Evolutionary conservation across 177 flowering plant species (phyloP).

Genomic region (Vitis hybrid): DNA sequence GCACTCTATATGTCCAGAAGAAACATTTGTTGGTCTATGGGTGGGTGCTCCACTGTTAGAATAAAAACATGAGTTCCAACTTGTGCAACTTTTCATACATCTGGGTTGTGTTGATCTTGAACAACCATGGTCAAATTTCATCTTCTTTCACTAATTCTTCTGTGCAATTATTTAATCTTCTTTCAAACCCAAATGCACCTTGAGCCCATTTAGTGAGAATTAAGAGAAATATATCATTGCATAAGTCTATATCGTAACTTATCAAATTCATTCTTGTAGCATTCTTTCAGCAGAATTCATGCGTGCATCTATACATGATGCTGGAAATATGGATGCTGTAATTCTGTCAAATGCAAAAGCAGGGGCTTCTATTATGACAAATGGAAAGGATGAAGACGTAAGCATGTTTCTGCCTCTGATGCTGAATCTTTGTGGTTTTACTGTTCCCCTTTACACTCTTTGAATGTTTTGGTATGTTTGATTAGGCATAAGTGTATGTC

Average conservation of each 20-base stretch:
- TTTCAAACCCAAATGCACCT: neutral
- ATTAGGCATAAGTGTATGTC: neutral
- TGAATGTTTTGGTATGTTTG: neutral
- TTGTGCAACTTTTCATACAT: too few relatives aligned
- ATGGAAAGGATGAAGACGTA: conserved; percentile 72
- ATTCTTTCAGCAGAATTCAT: conserved; percentile 98
- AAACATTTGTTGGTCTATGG: too few relatives aligned
- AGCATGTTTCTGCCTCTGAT: conserved; percentile 18
- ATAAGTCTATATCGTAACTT: conserved; percentile 30
- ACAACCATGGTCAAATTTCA: too few relatives aligned
- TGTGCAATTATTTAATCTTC: too few relatives aligned
- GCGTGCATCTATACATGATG: conserved; percentile 77
- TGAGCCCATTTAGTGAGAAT: neutral
- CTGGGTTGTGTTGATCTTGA: too few relatives aligned
- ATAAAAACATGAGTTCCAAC: too few relatives aligned
- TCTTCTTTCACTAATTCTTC: too few relatives aligned
- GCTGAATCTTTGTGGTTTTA: neutral
- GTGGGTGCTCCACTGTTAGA: too few relatives aligned
- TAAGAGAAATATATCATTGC: neutral
- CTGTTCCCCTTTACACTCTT: neutral
- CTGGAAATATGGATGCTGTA: conserved; percentile 50
- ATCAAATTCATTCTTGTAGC: conserved; percentile 73
- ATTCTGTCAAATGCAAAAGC: conserved; percentile 60
- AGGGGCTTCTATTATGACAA: conserved; percentile 31
- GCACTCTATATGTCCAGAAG: too few relatives aligned